Conservation (phyloP, 1,284 basidiomycete genomes). For the Anthracocystis walkeri region DNA sequence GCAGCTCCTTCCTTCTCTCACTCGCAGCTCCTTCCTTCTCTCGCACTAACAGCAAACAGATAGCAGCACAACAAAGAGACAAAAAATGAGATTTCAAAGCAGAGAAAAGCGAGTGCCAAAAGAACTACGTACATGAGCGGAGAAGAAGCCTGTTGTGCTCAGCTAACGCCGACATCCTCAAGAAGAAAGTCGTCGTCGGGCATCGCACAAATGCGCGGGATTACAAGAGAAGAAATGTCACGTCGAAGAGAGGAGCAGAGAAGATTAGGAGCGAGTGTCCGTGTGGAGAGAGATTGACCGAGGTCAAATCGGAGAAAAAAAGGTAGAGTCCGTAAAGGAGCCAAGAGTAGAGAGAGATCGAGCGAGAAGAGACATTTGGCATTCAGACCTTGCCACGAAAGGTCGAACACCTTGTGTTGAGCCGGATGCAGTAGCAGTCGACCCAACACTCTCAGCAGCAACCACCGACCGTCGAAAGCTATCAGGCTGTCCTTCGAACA, state of each 20-base stretch:
- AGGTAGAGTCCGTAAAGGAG: conserved; percentile 6
- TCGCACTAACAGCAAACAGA: too few relatives aligned
- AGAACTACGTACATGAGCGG: conserved; percentile 1
- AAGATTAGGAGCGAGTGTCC: conserved; percentile 8
- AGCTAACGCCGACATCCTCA: neutral
- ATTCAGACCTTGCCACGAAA: neutral
- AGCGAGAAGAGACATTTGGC: neutral
- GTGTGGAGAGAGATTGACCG: neutral
- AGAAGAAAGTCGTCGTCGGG: neutral
- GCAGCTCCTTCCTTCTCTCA: too few relatives aligned
- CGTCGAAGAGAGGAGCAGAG: neutral
- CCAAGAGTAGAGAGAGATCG: neutral
- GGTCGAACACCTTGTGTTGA: neutral
- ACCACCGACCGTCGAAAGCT: conserved; percentile 6
- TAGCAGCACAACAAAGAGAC: too few relatives aligned
- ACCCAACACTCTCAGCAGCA: neutral
- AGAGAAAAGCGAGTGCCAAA: neutral
- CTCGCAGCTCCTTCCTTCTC: too few relatives aligned
- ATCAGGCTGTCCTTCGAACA: neutral
- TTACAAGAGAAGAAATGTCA: conserved; percentile 5
- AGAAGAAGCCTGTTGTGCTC: neutral
- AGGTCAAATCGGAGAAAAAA: neutral
- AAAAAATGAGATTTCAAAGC: conserved; percentile 2
- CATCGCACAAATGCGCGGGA: neutral
- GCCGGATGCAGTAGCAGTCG: neutral